Percentiles rank a stretch among this genome's conserved stretches.
Evolutionary conservation across 2,329 filamentous ascomycete genomes (phyloP).

Genomic region (Fusarium sterilihyphosum): DNA sequence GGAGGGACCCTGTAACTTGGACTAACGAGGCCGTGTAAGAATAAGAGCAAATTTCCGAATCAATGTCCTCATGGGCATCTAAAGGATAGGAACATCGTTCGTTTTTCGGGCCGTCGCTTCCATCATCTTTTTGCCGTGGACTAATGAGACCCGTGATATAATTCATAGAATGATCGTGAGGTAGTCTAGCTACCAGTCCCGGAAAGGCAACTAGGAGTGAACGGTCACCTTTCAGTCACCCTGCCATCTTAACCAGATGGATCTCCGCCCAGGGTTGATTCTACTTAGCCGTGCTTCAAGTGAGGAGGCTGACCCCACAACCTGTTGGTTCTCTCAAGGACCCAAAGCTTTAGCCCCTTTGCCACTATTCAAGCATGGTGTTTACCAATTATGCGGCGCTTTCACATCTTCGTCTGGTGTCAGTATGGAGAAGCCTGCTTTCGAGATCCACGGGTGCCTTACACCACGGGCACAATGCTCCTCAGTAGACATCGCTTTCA

Average conservation of each 20-base stretch:
- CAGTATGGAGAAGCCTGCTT: neutral
- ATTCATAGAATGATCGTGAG: constrained; percentile 12
- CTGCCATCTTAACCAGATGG: constrained; percentile 18
- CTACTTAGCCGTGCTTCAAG: constrained; percentile 25
- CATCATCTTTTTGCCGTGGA: constrained; percentile 17
- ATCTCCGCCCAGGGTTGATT: constrained; percentile 7
- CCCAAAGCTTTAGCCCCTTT: neutral
- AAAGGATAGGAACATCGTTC: constrained; percentile 3
- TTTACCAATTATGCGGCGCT: neutral
- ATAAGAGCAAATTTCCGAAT: neutral
- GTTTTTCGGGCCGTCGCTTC: constrained; percentile 36
- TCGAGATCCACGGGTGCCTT: neutral
- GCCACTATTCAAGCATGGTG: neutral
- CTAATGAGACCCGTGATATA: constrained; percentile 3
- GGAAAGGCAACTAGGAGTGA: constrained; percentile 13
- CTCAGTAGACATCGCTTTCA: neutral
- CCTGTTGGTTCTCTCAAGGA: neutral
- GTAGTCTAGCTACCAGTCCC: constrained; percentile 7
- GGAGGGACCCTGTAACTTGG: constrained; percentile 6
- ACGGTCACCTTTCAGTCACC: constrained; percentile 21
- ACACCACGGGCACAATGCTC: neutral
- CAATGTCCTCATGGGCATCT: constrained; percentile 9
- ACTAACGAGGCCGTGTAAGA: neutral
- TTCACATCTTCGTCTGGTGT: neutral
- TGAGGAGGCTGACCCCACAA: constrained; percentile 8